phyloP scores from a whole-genome alignment of 805 yeast species.

The Ogataea nonfermentans region DNA sequence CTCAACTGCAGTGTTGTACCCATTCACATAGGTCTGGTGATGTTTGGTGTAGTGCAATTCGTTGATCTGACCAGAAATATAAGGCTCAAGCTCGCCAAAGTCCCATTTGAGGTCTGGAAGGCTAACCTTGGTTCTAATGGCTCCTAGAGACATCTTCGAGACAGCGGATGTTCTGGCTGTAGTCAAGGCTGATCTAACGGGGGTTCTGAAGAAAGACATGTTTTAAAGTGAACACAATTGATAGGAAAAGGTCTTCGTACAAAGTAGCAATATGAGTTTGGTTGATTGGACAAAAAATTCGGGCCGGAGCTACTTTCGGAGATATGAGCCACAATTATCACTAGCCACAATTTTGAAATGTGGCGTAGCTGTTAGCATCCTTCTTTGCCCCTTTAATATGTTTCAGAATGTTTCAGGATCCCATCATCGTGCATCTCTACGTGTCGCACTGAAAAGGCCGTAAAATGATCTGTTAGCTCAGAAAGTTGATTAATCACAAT shows the following conservation, averaged over 20 bases:
- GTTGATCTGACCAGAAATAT: constrained; percentile 81
- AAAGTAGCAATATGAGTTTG: background rate
- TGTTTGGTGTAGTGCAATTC: constrained; percentile 87
- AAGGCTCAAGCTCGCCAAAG: constrained; percentile 83
- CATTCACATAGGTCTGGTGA: constrained; percentile 88
- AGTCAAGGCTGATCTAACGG: constrained; percentile 27
- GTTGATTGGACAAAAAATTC: constrained; percentile 5
- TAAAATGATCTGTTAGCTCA: background rate
- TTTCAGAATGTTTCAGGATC: constrained; percentile 7
- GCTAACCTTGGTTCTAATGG: constrained; percentile 61
- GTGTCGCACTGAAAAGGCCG: background rate
- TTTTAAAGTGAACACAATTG: constrained; percentile 1
- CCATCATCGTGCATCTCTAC: background rate
- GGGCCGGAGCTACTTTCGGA: too few species aligned
- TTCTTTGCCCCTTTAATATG: constrained; percentile 13
- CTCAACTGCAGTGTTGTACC: constrained; percentile 76
- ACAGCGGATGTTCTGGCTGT: constrained; percentile 12
- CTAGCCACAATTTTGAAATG: background rate
- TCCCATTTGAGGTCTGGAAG: constrained; percentile 84
- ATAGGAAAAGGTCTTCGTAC: background rate
- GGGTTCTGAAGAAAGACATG: constrained; percentile 28
- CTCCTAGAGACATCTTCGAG: constrained; percentile 18
- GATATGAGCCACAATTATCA: too few species aligned
- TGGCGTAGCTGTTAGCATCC: constrained; percentile 6
- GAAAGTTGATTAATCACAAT: constrained; percentile 1